Percentiles rank a stretch among this genome's conserved stretches.
These are phyloP conservation scores for Zalaria sp. DNA, from an alignment of 2,329 filamentous ascomycete species.

Conservation along the genomic window DNA sequence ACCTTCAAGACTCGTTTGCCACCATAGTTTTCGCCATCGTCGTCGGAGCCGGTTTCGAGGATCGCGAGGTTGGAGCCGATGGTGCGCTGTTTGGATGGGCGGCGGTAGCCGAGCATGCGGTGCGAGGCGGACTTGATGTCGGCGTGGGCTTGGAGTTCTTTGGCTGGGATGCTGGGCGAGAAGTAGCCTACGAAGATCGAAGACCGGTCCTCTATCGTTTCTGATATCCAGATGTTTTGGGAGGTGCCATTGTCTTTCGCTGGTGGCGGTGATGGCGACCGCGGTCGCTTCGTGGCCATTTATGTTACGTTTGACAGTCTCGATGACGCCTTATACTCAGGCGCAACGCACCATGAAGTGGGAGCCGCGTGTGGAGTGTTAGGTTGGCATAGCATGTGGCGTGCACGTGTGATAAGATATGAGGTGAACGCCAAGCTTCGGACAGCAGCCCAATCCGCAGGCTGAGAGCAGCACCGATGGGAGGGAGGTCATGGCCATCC, in stretches of 20 bases:
- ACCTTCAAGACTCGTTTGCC: slow-evolving; percentile 33
- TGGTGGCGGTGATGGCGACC: slow-evolving; percentile 1
- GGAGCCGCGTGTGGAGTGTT: too few relatives aligned
- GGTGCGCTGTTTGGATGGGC: slow-evolving; percentile 2
- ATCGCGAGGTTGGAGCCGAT: slow-evolving; percentile 1
- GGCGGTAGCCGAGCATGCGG: slow-evolving; percentile 37
- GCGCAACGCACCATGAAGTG: too few relatives aligned
- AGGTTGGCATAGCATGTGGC: too few relatives aligned
- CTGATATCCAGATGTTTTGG: slow-evolving; percentile 28
- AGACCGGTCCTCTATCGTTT: slow-evolving; percentile 33
- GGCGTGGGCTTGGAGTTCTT: slow-evolving; percentile 27
- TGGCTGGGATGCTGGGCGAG: slow-evolving; percentile 27
- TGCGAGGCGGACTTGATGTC: slow-evolving; percentile 33
- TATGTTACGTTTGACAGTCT: too few relatives aligned
- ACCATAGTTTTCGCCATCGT: slow-evolving; percentile 40
- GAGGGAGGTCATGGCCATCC: too few relatives aligned
- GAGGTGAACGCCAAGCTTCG: too few relatives aligned
- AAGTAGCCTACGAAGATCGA: slow-evolving; percentile 38
- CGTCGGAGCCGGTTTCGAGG: slow-evolving; percentile 29
- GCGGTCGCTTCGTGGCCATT: too few relatives aligned
- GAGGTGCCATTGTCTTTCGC: slow-evolving; percentile 1
- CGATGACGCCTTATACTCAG: too few relatives aligned
- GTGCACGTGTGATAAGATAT: too few relatives aligned
- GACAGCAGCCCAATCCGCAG: too few relatives aligned
- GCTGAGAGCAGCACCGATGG: too few relatives aligned